phyloP scores from a whole-genome alignment of 2,329 filamentous ascomycete genomes.

The Zymoseptoria passerinii region DNA sequence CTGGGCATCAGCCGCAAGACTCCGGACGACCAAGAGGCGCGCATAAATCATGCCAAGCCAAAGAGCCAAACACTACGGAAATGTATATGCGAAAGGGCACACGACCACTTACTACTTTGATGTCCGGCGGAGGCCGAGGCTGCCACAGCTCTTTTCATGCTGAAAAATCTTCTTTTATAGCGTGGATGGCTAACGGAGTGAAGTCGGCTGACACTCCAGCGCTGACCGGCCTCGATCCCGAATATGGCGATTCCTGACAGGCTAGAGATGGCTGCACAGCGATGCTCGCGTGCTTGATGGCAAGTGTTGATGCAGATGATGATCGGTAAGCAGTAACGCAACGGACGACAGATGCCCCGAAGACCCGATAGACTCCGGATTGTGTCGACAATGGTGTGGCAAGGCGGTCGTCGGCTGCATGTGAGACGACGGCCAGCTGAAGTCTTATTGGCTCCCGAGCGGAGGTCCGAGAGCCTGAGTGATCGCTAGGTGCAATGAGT shows the following conservation, averaged over 20 bases:
- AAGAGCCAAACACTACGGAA: slow-evolving; percentile 6
- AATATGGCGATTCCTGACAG: neutral
- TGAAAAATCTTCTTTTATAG: neutral
- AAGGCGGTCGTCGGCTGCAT: neutral
- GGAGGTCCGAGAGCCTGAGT: neutral
- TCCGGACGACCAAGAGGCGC: slow-evolving; percentile 6
- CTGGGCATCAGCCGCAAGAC: slow-evolving; percentile 4
- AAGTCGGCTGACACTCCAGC: neutral
- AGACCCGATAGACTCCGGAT: neutral
- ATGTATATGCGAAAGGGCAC: slow-evolving; percentile 2
- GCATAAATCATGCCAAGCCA: slow-evolving; percentile 5
- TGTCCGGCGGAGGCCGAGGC: neutral
- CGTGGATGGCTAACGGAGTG: neutral
- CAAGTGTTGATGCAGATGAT: neutral
- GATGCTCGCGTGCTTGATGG: neutral
- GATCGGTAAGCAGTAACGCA: neutral
- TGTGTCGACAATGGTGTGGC: neutral
- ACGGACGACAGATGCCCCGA: neutral
- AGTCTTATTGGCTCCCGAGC: neutral
- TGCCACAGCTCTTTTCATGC: neutral
- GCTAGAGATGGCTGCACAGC: neutral
- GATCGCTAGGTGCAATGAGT: neutral
- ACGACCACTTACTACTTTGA: slow-evolving; percentile 10
- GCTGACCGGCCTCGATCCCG: neutral
- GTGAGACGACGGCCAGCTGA: neutral